A percentile compares a stretch with the other conserved stretches of the same genome.
Conservation (phyloP, 371 early-diverging fungal species). For the Funneliformis caledonium region DNA sequence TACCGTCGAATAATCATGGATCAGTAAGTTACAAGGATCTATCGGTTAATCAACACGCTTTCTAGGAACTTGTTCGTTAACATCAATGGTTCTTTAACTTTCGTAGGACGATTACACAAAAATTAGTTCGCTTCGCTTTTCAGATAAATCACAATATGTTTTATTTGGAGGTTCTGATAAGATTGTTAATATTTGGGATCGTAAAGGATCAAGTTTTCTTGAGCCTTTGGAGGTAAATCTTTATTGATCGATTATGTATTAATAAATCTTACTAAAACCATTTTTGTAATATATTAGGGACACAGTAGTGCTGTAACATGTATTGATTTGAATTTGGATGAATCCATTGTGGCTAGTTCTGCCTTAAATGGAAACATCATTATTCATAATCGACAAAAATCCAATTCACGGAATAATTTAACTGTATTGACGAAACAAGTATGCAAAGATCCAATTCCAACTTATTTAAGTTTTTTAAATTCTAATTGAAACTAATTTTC, state of each 20-base stretch:
- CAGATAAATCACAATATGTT: constrained; percentile 28
- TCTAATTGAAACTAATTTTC: neutral
- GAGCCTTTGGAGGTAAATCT: constrained; percentile 27
- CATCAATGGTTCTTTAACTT: neutral
- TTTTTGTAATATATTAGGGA: constrained; percentile 11
- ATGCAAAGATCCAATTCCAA: neutral
- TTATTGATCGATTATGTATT: neutral
- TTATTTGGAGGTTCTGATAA: constrained; percentile 39
- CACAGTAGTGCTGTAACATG: constrained; percentile 37
- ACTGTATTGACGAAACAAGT: constrained; percentile 36
- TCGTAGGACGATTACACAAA: constrained; percentile 21
- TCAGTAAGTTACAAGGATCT: neutral
- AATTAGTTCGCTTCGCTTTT: constrained; percentile 22
- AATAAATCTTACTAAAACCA: neutral
- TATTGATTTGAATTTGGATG: constrained; percentile 38
- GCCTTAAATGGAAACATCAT: constrained; percentile 33
- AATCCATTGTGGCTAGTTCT: constrained; percentile 38
- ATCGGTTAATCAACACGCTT: neutral
- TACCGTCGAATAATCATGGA: constrained; percentile 13
- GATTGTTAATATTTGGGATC: constrained; percentile 32
- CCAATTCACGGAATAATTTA: constrained; percentile 5
- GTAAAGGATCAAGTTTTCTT: constrained; percentile 7
- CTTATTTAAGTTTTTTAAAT: neutral
- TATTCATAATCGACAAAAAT: constrained; percentile 38
- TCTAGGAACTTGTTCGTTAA: neutral